Evolutionary conservation across 768 basidiomycete species (phyloP), one percentile per base, ranked within the genome.

Genomic region (Russula virescens): DNA sequence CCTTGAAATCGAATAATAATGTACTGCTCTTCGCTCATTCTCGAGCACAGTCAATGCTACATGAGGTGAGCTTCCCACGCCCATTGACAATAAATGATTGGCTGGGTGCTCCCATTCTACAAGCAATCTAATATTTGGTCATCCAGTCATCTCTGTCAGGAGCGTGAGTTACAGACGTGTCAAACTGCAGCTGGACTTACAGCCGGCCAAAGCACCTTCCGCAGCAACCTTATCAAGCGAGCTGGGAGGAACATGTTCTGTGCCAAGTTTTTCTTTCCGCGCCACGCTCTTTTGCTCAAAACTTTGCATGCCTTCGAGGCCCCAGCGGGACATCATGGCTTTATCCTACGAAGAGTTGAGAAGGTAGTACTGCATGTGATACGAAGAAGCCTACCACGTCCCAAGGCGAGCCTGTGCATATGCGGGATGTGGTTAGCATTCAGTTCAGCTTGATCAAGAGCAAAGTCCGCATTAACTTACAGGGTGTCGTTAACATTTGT

Each of bases 401-500:
- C 96, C 95, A 98, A 47, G 93, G 91, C 11, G 91, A 89, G 72
- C 90, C 91, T 91, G 67, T 31, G 31, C 31, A 14, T 38, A 11
- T 53, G 55, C 56, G 55, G 61, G 43, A 46, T 35, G 43, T 50
- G 52, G n/a, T 61, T 13, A 51, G 48, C 19, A 47, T 52, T 50
- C 50, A 51, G 43, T 52, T 50, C 31, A 50, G 59, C 46, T 28
- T 58, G 40, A 64, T 57, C 45, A 23, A 53, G 58, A 58, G 21
- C 16, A 5, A 58, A 34, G 59, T 34, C 23, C 14, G 25, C 31
- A 62, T 55, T 31, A 35, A 80, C 90, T 77, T 70, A 89, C 94
- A 97, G 50, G 95, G 94, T 16, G 96, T 98, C 14, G 96, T 98
- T 67, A 98, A 74, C 96, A 98, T 98, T 68, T 87, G 81, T 72